These are phyloP conservation scores for Alternaria novae-zelandiae DNA, from an alignment of 2,329 filamentous ascomycete genomes.

Conservation along the genomic window DNA sequence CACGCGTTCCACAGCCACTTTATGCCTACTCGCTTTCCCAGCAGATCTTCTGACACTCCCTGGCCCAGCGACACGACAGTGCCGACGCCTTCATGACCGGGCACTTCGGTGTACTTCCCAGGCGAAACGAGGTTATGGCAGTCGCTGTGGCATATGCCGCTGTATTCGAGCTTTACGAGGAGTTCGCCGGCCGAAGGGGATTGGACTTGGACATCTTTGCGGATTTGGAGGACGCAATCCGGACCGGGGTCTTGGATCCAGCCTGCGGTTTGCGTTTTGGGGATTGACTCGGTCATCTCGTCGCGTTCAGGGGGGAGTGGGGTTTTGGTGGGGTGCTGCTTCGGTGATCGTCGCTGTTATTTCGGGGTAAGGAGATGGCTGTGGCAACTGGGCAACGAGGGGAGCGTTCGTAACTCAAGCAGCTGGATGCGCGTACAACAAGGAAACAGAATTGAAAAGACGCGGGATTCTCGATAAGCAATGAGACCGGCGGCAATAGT, in stretches of 20 bases:
- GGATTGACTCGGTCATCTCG: constrained; percentile 23
- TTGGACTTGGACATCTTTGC: constrained; percentile 46
- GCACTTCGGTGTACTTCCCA: constrained; percentile 54
- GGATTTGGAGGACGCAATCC: constrained; percentile 45
- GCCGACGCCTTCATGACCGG: constrained; percentile 57
- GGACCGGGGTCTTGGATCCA: constrained; percentile 48
- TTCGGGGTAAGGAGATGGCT: background rate
- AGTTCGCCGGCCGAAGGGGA: constrained; percentile 49
- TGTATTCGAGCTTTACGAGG: constrained; percentile 57
- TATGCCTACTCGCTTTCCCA: constrained; percentile 51
- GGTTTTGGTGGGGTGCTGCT: background rate
- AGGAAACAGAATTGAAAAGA: too few species aligned
- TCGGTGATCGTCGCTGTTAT: background rate
- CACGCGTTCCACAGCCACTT: constrained; percentile 57
- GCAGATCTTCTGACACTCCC: constrained; percentile 27
- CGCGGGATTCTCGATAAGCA: background rate
- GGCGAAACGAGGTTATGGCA: constrained; percentile 54
- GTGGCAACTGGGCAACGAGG: background rate
- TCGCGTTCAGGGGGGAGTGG: background rate
- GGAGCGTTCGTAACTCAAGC: background rate
- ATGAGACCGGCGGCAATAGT: background rate
- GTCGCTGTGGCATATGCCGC: constrained; percentile 57
- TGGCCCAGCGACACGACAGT: constrained; percentile 49
- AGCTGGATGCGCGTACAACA: too few species aligned
- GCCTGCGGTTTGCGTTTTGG: constrained; percentile 43